Base-by-base conservation (phyloP, 148 eudicot species). In the Simmondsia chinensis region DNA sequence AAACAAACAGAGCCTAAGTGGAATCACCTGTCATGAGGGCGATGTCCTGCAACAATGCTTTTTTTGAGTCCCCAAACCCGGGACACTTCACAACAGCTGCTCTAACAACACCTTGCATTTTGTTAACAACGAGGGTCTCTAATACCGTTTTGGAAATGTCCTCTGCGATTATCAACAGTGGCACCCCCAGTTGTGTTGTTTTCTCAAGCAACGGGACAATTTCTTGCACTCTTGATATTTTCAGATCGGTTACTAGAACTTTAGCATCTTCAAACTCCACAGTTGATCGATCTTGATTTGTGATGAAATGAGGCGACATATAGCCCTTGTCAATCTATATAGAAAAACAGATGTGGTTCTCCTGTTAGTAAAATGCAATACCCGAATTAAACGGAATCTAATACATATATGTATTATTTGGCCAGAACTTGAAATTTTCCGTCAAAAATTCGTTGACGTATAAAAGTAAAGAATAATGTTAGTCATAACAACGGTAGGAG, bases 51-150 rank as follows among this genome's bases (percentile, higher is more conserved):
- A 91, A 64, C 36, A 85, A 41, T 40, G 85, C 69, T 55, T 91
- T 91, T 65, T 85, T 91, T 11, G 67, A 85, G 19, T 76, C 95
- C 40, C 73, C 71, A 29, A 66, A 18, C 46, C 97, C 97, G 19
- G 97, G 97, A 61, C 97, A 91, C 70, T 79, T 69, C 34, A 91
- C 85, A 49, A 74, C 94, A 59, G 97, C 95, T 48, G 73, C 87
- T 61, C 71, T 81, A 37, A 82, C 57, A 59, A 72, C 31, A 35
- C 97, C 95, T 55, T 49, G 66, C 57, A 15, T 68, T 68, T 79
- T 79, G 60, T 91, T 91, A 59, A 69, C 48, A 43, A 91, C 58
- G 27, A 91, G 70, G 27, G 77, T 81, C 56, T 85, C 83, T 44
- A 79, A 62, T 33, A 82, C 97, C 58, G 66, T 65, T 35, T 20